Evolutionary conservation across 306 rosid species (phyloP).

Genomic region (Cucurbita maxima): DNA sequence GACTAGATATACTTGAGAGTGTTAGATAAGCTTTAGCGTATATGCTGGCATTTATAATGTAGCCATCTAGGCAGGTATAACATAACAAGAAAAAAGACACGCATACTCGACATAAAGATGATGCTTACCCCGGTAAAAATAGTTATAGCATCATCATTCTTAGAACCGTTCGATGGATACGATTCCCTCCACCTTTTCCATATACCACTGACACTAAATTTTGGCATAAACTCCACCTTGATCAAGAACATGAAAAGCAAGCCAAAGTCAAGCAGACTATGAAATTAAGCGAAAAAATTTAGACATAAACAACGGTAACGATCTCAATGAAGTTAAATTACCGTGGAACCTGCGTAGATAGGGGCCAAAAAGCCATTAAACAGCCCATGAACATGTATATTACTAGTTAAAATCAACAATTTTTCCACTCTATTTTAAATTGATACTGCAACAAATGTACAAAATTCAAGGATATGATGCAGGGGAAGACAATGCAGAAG

Average conservation of each 20-base stretch:
- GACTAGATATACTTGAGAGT: not conserved
- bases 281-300: constrained; percentile 8
- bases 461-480: constrained; percentile 67
- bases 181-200: constrained; percentile 97
- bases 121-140: constrained; percentile 85
- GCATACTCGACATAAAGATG: constrained; percentile 8
- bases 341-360: constrained; percentile 76
- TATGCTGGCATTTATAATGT: not conserved
- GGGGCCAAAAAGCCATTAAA: constrained; percentile 89
- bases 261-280: constrained; percentile 3
- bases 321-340: constrained; percentile 16
- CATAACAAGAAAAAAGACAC: not conserved
- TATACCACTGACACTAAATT: constrained; percentile 81
- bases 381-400: constrained; percentile 82
- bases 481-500: constrained; percentile 82
- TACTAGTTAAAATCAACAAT: constrained; percentile 37
- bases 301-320: not conserved
- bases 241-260: constrained; percentile 10
- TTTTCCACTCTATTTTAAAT: constrained; percentile 7
- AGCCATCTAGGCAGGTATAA: not conserved
- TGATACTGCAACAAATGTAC: constrained; percentile 1
- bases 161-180: constrained; percentile 48
- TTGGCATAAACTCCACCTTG: constrained; percentile 94
- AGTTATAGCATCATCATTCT: constrained; percentile 44
- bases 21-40: not conserved